Evolutionary conservation across 1,139 yeast genomes (phyloP).

Genomic region (Maudiozyma humilis): DNA sequence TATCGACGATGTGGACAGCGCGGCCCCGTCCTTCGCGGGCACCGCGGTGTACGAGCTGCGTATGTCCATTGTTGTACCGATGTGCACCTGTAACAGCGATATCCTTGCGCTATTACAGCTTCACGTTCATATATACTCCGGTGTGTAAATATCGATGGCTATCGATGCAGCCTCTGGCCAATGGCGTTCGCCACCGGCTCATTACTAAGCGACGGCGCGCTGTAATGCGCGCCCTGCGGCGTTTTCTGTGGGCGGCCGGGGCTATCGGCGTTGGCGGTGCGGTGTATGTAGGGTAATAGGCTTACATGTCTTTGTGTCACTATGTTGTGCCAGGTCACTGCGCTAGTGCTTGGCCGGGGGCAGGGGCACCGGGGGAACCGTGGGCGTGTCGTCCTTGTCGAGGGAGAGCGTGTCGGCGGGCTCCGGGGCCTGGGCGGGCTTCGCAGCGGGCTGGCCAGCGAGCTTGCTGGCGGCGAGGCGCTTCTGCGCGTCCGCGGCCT

Average conservation of each 20-base stretch:
- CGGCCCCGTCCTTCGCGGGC: neutral
- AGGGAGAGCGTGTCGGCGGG: slow-evolving; percentile 57
- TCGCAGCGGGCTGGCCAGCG: slow-evolving; percentile 39
- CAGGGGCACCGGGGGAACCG: slow-evolving; percentile 18
- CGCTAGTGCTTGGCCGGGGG: no score
- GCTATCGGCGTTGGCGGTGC: no score
- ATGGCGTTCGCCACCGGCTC: neutral
- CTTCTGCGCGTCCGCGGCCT: slow-evolving; percentile 70
- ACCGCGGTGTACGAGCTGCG: neutral
- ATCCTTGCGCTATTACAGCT: neutral
- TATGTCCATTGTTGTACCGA: neutral
- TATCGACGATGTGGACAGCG: slow-evolving; percentile 9
- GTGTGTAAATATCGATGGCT: neutral
- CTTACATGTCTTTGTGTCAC: no score
- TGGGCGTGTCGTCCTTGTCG: slow-evolving; percentile 54
- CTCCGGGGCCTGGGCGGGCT: neutral
- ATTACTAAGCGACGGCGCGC: neutral
- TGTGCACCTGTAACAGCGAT: neutral
- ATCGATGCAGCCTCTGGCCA: no score
- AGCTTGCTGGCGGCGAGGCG: slow-evolving; percentile 46
- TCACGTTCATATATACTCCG: neutral
- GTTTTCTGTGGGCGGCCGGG: no score
- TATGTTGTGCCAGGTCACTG: no score
- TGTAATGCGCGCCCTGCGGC: no score
- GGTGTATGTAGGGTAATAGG: no score